phyloP scores from a whole-genome alignment of 176 grass and related monocot genomes.

The Secale cereale region DNA sequence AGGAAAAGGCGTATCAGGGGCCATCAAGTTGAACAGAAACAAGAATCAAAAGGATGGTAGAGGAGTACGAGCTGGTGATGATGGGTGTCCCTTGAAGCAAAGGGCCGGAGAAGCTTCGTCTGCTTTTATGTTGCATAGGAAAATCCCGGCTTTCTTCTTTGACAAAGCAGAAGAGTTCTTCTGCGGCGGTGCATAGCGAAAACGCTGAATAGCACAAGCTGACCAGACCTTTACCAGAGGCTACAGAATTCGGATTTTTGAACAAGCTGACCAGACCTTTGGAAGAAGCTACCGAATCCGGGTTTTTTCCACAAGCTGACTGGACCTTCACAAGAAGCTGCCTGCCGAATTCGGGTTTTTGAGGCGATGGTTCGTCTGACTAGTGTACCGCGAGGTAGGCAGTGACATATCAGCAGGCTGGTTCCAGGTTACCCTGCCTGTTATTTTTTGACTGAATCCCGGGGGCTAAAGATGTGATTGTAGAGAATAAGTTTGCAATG shows the following conservation, averaged over 20 bases:
- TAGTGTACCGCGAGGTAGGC: not conserved
- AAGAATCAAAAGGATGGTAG: slow-evolving; percentile 68
- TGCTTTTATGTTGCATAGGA: slow-evolving; percentile 77
- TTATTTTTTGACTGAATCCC: not conserved
- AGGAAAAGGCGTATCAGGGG: slow-evolving; percentile 52
- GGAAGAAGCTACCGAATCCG: not conserved
- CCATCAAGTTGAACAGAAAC: slow-evolving; percentile 49
- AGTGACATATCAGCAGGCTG: not conserved
- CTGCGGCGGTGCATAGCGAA: slow-evolving; percentile 41
- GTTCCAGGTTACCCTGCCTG: not conserved
- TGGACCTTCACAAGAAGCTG: not conserved
- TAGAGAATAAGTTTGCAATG: slow-evolving; percentile 1
- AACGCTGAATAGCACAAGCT: not conserved
- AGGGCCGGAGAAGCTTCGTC: slow-evolving; percentile 57
- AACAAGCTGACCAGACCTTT: not conserved
- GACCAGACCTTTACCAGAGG: not conserved
- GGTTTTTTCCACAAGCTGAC: slow-evolving; percentile 1
- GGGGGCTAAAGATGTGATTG: not conserved
- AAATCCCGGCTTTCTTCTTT: slow-evolving; percentile 83
- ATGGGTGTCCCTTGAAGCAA: slow-evolving; percentile 62
- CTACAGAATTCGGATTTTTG: slow-evolving; percentile 15
- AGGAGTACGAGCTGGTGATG: slow-evolving; percentile 55
- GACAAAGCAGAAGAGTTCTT: slow-evolving; percentile 91
- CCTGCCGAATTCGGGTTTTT: not conserved
- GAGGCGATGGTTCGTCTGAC: not conserved